These are phyloP conservation scores for Naganishia sp. DNA, from an alignment of 1,284 basidiomycete genomes.

Conservation along the genomic window DNA sequence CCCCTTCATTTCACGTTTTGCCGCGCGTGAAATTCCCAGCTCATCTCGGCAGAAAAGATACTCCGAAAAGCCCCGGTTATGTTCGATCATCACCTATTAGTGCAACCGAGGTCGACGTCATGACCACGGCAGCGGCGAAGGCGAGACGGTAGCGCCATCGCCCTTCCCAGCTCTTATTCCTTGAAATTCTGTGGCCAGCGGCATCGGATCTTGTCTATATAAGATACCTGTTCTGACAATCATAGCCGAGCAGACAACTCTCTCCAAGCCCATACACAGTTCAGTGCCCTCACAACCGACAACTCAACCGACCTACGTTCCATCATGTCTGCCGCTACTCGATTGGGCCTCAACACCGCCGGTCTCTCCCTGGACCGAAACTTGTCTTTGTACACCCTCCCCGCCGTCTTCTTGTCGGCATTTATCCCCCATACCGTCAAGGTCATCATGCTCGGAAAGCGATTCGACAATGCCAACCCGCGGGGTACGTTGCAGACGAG, in stretches of 20 bases:
- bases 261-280: not conserved
- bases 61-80: conserved; percentile 7
- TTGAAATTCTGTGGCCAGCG: too few relatives aligned
- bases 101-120: conserved; percentile 1
- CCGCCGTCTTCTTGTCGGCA: conserved; percentile 30
- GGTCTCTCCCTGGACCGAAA: conserved; percentile 36
- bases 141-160: too few relatives aligned
- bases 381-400: conserved; percentile 37
- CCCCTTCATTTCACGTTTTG: not conserved
- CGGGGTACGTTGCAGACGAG: conserved; percentile 14
- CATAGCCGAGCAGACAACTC: not conserved
- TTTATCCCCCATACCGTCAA: conserved; percentile 32
- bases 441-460: conserved; percentile 32
- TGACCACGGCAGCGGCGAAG: not conserved
- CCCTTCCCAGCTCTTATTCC: not conserved
- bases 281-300: not conserved
- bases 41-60: not conserved
- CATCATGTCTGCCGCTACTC: conserved; percentile 32
- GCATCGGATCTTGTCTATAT: too few relatives aligned
- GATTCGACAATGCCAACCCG: conserved; percentile 35
- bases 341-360: conserved; percentile 27
- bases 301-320: not conserved
- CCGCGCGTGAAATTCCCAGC: not conserved
- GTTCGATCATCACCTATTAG: conserved; percentile 9
- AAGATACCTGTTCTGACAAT: not conserved